Evolutionary conservation across 2,329 filamentous ascomycete species (phyloP), one percentile per base, ranked within the genome.

Genomic region (Phialophora expanda): DNA sequence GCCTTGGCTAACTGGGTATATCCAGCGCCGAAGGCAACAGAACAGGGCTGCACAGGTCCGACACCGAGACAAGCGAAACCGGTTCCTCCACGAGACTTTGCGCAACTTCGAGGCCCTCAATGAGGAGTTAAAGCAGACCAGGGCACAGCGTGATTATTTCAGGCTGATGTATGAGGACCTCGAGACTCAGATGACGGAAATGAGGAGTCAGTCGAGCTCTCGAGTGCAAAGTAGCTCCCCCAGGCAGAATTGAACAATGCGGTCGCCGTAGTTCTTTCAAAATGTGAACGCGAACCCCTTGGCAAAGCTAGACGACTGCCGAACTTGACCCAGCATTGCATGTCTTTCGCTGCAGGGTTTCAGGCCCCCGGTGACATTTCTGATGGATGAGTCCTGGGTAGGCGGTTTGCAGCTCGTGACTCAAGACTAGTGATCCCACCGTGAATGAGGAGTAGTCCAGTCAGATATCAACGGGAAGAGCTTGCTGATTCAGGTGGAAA

Each of bases 1-100:
- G 12, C n/a, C 28, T 30, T 22, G 51, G 32, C 60, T 62, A 41
- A 62, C 17, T 32, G 50, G 12, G 1, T 7, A n/a, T n/a, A 51
- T 22, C n/a, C 20, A 62, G 51, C 60, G 60, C 48, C 60, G 60
- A 22, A 28, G 60, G n/a, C 60, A 62, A 26, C 60, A 62, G 26
- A 62, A 62, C 20, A 51, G 60, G 5, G 60, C 60, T 20, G 60
- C 60, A 26, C 60, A 62, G 22, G 50, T 56, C 44, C 60, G 60
- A 32, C 60, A 56, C 55, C 60, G 60, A 48, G 50, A 62, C 24
- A 62, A 62, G 28, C 50, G 60, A 41, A 62, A 62, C 34, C 51
- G 60, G 9, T 62, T 62, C 44, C 60, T 62, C 26, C 60, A 56
- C n/a, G 60, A 62, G 9, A 62, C 60, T 17, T 20, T 62, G 34